phyloP scores from a whole-genome alignment of 495 filamentous ascomycete genomes.

The Parachaetomium inaequale region DNA sequence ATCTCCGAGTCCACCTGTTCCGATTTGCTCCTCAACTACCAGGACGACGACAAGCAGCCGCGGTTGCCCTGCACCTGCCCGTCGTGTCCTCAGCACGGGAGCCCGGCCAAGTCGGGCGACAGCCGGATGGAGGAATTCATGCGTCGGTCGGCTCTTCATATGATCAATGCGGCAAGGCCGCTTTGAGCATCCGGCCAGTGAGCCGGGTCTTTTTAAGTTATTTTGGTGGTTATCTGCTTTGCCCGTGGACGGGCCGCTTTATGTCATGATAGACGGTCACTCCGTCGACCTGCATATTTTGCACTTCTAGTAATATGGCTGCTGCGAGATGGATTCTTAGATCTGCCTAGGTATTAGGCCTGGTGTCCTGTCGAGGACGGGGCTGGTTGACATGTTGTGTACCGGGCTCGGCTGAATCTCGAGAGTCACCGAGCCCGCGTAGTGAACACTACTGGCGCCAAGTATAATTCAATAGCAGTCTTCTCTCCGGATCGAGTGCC shows the following conservation, averaged over 20 bases:
- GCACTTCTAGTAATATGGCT: conserved; percentile 13
- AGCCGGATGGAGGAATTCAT: conserved; percentile 19
- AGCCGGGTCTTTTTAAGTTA: not conserved
- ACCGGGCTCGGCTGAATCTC: not conserved
- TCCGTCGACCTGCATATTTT: conserved; percentile 3
- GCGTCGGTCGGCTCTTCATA: conserved; percentile 11
- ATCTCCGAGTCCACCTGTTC: conserved; percentile 11
- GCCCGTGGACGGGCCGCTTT: conserved; percentile 2
- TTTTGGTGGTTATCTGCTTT: conserved; percentile 5
- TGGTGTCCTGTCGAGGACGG: not conserved
- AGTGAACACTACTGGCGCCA: not conserved
- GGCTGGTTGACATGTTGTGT: not conserved
- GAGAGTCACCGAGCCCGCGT: not conserved
- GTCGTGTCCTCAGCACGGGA: conserved; percentile 10
- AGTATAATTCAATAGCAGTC: conserved; percentile 7
- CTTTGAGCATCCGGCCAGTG: not conserved
- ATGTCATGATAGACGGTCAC: conserved; percentile 8
- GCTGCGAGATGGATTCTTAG: not conserved
- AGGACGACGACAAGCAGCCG: not conserved
- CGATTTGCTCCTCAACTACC: not conserved
- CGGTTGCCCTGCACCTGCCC: conserved; percentile 12
- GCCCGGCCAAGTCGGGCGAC: not conserved
- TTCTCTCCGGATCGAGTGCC: not conserved
- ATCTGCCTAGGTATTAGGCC: not conserved
- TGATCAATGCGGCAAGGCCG: conserved; percentile 11